These are phyloP conservation scores for Triticum turgidum DNA, from an alignment of 176 grass and related monocot genomes.

Conservation along the genomic window DNA sequence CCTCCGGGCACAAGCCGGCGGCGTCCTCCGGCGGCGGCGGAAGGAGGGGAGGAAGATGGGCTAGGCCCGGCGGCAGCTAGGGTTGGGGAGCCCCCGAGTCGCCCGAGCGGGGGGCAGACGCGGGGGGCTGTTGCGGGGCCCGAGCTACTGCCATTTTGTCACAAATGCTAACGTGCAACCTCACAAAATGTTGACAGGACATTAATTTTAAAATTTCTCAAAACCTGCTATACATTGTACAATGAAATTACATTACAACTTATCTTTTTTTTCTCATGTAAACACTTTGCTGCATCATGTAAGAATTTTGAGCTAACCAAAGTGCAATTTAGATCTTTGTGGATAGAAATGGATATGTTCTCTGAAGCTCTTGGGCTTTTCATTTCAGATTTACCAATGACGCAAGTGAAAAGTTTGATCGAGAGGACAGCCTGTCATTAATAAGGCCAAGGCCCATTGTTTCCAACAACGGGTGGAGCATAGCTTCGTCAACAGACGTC, in stretches of 20 bases:
- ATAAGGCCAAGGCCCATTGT: slow-evolving; percentile 77
- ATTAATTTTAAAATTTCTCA: background rate
- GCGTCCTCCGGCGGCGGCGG: too few species aligned
- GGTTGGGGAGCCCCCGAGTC: too few species aligned
- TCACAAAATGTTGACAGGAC: background rate
- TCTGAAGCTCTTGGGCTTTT: slow-evolving; percentile 6
- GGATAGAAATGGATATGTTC: background rate
- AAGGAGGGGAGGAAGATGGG: too few species aligned
- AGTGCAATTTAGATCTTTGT: background rate
- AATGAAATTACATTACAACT: background rate
- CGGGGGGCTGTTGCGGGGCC: too few species aligned
- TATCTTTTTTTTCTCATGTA: background rate
- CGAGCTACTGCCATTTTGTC: background rate
- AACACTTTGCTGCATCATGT: slow-evolving; percentile 14
- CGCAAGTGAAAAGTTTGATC: slow-evolving; percentile 78
- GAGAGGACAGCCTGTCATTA: slow-evolving; percentile 78
- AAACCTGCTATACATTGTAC: background rate
- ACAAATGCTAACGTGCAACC: background rate
- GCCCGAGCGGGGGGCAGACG: too few species aligned
- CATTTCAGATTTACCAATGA: slow-evolving; percentile 70
- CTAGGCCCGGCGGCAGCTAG: too few species aligned
- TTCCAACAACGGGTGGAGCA: slow-evolving; percentile 57
- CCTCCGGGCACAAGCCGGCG: too few species aligned
- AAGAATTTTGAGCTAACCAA: slow-evolving; percentile 17
- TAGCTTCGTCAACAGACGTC: slow-evolving; percentile 46